These are phyloP conservation scores for Cyclanthera cordifolia DNA, from an alignment of 306 rosid species.

Conservation along the genomic window DNA sequence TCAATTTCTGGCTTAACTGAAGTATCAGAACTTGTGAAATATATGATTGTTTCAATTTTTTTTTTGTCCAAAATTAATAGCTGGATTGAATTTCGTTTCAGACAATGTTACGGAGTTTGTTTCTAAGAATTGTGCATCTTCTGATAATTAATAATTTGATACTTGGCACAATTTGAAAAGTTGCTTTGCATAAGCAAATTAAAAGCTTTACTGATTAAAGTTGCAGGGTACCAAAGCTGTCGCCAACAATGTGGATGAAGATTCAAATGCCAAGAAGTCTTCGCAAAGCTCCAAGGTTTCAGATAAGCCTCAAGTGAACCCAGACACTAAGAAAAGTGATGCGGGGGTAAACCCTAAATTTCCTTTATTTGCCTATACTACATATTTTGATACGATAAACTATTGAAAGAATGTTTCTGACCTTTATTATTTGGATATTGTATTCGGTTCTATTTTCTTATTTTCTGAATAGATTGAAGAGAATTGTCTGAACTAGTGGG, in stretches of 20 bases:
- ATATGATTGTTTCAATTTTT: not conserved
- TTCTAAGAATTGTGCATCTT: not conserved
- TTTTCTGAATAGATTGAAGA: not conserved
- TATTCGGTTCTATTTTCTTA: not conserved
- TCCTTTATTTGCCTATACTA: not conserved
- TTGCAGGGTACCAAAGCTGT: slow-evolving; percentile 37
- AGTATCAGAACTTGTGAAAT: not conserved
- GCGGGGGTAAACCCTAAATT: slow-evolving; percentile 30
- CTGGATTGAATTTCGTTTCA: not conserved
- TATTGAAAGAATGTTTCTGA: not conserved
- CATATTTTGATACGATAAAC: not conserved
- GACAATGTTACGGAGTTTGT: not conserved
- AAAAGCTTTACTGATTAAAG: not conserved
- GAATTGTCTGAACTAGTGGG: not conserved
- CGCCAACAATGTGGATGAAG: slow-evolving; percentile 32
- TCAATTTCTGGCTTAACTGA: not conserved
- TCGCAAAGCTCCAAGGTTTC: slow-evolving; percentile 40
- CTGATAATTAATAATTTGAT: not conserved
- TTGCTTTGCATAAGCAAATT: not conserved
- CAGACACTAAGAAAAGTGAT: slow-evolving; percentile 40
- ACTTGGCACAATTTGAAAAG: not conserved
- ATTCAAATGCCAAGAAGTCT: slow-evolving; percentile 41
- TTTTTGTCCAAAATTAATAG: not conserved
- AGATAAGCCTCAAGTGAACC: slow-evolving; percentile 32
- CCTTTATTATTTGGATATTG: not conserved